A percentile compares a stretch with the other conserved stretches of the same genome.
phyloP scores from a whole-genome alignment of 768 basidiomycete species.

The Hygrocybe punicea region DNA sequence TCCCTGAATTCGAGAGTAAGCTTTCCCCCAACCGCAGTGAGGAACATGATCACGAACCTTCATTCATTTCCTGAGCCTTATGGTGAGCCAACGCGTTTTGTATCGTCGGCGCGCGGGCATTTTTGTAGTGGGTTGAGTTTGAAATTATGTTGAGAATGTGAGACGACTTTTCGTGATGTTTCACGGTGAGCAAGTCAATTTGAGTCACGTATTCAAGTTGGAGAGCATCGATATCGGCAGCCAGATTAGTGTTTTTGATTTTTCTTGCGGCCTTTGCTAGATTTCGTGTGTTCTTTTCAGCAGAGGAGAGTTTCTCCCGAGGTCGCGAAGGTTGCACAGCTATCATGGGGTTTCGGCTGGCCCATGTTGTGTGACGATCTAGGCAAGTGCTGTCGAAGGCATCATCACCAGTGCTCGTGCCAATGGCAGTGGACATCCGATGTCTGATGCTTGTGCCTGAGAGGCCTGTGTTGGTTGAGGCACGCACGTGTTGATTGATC shows the following conservation, averaged over 20 bases:
- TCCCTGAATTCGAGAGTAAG: too few relatives aligned
- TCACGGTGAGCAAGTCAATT: background rate
- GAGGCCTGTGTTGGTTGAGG: too few relatives aligned
- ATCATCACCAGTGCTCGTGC: too few relatives aligned
- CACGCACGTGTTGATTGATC: too few relatives aligned
- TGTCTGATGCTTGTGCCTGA: too few relatives aligned
- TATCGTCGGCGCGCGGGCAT: background rate
- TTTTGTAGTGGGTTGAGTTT: background rate
- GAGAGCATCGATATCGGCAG: background rate
- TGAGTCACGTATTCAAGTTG: background rate
- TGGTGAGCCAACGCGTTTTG: background rate
- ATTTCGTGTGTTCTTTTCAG: background rate
- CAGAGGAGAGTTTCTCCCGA: background rate
- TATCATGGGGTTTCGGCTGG: background rate
- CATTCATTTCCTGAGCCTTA: slow-evolving; percentile 1
- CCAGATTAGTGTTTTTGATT: background rate
- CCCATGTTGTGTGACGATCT: background rate
- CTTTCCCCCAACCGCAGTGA: too few relatives aligned
- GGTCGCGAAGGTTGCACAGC: background rate
- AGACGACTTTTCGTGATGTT: background rate
- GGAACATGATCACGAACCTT: background rate
- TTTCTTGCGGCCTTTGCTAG: background rate
- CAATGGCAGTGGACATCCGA: too few relatives aligned
- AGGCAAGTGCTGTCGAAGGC: too few relatives aligned
- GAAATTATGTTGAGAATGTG: background rate